Evolutionary conservation across 768 basidiomycete species (phyloP).

Genomic region (Coprinopsis cinerea): DNA sequence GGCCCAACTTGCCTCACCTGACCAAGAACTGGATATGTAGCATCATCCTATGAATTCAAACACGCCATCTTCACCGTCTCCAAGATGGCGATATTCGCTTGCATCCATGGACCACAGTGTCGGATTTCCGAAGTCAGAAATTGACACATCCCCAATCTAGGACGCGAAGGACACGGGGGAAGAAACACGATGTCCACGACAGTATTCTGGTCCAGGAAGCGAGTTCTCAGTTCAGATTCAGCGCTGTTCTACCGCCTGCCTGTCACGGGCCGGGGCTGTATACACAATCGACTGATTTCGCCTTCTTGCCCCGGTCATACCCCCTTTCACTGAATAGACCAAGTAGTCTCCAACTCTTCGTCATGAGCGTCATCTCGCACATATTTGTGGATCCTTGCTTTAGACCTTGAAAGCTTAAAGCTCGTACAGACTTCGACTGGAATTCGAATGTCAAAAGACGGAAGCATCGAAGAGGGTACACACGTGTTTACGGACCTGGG

Average conservation of each 20-base stretch:
- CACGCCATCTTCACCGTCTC: neutral
- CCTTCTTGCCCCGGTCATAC: neutral
- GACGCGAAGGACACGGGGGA: no score
- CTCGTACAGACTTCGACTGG: no score
- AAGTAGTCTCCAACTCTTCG: neutral
- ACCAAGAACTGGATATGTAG: neutral
- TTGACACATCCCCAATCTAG: neutral
- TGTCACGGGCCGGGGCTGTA: neutral
- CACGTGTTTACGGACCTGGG: slow-evolving; percentile 11
- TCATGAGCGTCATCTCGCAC: slow-evolving; percentile 5
- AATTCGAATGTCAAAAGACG: neutral
- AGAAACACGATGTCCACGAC: no score
- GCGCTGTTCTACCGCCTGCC: neutral
- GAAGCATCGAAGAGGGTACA: slow-evolving; percentile 6
- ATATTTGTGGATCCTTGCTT: neutral
- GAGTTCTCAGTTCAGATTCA: neutral
- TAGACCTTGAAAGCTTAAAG: neutral
- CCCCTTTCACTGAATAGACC: neutral
- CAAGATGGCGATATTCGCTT: neutral
- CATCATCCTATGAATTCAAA: neutral
- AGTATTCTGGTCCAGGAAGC: no score
- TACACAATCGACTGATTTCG: neutral
- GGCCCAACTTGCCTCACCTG: neutral
- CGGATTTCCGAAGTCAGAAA: neutral
- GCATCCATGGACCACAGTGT: neutral